Conservation (phyloP, 306 rosid genomes). For the Pyrus pyrifolia region DNA sequence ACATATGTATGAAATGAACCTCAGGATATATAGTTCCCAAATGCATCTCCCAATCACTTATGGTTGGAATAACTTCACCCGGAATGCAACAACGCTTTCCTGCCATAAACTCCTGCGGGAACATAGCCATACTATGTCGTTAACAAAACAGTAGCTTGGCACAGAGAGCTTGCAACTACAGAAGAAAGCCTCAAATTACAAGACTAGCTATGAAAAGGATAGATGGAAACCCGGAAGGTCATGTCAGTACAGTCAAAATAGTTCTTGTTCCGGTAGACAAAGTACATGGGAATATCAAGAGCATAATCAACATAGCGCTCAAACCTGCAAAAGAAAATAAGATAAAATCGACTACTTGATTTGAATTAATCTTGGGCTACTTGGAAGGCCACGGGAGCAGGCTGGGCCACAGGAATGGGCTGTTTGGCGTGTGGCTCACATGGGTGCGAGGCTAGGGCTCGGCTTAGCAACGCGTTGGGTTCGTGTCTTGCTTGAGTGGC, state of each 20-base stretch:
- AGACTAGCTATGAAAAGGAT: slow-evolving; percentile 14
- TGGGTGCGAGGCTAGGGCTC: no score
- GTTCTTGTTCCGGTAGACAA: slow-evolving; percentile 66
- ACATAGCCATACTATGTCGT: not conserved
- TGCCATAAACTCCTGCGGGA: slow-evolving; percentile 73
- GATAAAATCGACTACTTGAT: no score
- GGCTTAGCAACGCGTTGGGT: no score
- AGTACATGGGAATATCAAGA: slow-evolving; percentile 96
- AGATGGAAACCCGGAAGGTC: slow-evolving; percentile 83
- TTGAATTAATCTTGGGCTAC: no score
- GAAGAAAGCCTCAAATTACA: slow-evolving; percentile 8
- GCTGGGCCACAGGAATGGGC: no score
- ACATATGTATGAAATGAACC: slow-evolving; percentile 31
- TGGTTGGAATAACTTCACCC: slow-evolving; percentile 75
- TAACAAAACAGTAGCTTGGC: not conserved
- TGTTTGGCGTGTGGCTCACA: no score
- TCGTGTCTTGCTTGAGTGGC: no score
- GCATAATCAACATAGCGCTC: slow-evolving; percentile 94
- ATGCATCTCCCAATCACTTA: slow-evolving; percentile 98
- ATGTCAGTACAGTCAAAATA: slow-evolving; percentile 82
- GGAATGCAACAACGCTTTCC: slow-evolving; percentile 78
- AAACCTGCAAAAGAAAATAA: slow-evolving; percentile 45
- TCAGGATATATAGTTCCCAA: slow-evolving; percentile 91
- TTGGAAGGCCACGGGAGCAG: no score
- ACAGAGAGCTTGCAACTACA: not conserved